Base-by-base conservation (phyloP, 2,329 filamentous ascomycete genomes). In the Teratosphaeria zuluensis region DNA sequence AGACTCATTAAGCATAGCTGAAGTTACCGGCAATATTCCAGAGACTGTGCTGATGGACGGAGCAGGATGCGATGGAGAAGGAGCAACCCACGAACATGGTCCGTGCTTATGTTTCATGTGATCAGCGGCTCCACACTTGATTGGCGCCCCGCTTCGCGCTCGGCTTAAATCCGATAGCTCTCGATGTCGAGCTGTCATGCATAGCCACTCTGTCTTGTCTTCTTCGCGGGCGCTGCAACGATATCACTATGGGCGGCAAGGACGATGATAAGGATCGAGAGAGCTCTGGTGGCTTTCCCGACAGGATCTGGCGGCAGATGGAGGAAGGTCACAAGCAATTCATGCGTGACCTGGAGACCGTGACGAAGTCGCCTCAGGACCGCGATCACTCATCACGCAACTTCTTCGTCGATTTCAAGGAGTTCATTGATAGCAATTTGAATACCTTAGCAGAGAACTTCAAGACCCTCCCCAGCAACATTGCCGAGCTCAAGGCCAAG, bases 401-500 rank as follows among this genome's bases (percentile, higher is more conserved):
- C 60, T 81, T 82, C 0, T 84, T 85, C 70, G 77, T 83, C 58
- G 75, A 78, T 32, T 84, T 85, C 72, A 83, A 83, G 64, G 80
- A 79, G 62, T 84, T 81, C 68, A 80, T 82, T 58, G 83, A 86
- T 64, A 78, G 80, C 53, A 80, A 82, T 58, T 76, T 84, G 64
- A 78, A 77, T 8, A 79, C 78, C 16, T 70, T 85, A 56, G 70
- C 65, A 19, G 57, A 64, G 11, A 64, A 63, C 57, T 59, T 84
- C 58, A 78, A 79, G 61, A 76, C 76, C 19, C 72, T 84, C 57
- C 78, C 80, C 58, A 75, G 77, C 31, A 70, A 80, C 51, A 72
- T 78, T 19, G 72, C 75, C 3, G 68, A 72, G 21, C 57, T 67
- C 14, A 66, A 64, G 30, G 56, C 61, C 16, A 65, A 55, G 32